Percentiles rank a stretch among this genome's conserved stretches.
Conservation (phyloP, 2,329 filamentous ascomycete genomes). For the Phyllosticta citrichinensis region DNA sequence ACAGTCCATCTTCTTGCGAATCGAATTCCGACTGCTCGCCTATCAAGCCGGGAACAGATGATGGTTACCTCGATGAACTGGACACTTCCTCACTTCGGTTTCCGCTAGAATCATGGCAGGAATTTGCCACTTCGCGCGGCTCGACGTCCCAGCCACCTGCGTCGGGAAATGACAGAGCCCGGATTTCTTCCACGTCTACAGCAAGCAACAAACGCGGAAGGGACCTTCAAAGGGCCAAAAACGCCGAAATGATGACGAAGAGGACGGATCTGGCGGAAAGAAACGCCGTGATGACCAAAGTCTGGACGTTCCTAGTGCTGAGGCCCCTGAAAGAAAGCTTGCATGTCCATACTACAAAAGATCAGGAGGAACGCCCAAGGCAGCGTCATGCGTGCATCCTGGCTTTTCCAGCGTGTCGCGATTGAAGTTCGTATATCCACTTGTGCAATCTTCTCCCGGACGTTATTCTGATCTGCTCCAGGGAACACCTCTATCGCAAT, state of each 20-base stretch:
- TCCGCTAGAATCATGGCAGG: too few species aligned
- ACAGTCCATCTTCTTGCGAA: too few species aligned
- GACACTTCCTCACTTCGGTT: too few species aligned
- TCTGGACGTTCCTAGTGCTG: not conserved
- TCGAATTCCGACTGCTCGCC: too few species aligned
- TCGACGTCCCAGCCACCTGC: not conserved
- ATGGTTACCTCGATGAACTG: too few species aligned
- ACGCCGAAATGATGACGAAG: not conserved
- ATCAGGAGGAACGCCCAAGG: not conserved
- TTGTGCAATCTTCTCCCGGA: constrained; percentile 4
- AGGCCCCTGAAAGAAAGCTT: not conserved
- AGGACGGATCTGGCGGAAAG: not conserved
- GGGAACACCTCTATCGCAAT: not conserved
- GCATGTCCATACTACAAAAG: not conserved
- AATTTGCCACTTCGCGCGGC: not conserved
- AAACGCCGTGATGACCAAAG: not conserved
- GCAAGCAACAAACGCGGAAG: not conserved
- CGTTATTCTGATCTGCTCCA: not conserved
- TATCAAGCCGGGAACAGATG: too few species aligned
- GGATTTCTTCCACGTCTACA: not conserved
- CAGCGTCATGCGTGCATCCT: not conserved
- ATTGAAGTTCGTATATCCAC: constrained; percentile 9
- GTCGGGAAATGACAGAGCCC: not conserved
- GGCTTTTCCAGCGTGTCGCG: not conserved
- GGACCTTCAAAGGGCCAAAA: not conserved